Evolutionary conservation across 768 basidiomycete genomes (phyloP), one percentile per base, ranked within the genome.

Genomic region (Piloderma croceum): DNA sequence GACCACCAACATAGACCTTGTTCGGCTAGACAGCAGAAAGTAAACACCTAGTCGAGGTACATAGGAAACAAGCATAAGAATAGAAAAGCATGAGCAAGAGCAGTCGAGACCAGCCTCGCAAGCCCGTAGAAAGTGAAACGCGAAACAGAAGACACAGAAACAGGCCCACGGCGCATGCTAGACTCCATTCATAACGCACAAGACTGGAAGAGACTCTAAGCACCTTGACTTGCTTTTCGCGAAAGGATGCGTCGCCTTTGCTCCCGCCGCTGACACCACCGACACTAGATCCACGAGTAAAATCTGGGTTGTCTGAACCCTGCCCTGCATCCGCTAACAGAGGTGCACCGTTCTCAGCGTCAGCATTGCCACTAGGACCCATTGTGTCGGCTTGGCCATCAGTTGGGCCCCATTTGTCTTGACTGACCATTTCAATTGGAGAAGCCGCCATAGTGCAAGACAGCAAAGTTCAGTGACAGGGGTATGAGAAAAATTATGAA

Each of bases 1-100:
- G 75, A 49, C 88, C 87, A 58, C 89, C 89, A 58, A 92, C 79
- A 61, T 92, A 92, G 62, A 92, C 82, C 69, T 92, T 92, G 69
- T 89, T 90, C 69, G 87, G 83, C 87, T 90, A 76, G 69, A 72
- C 69, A 70, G 74, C 71, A 76, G 67, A 78, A 71, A 62, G 74
- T 81, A 69, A 81, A 79, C 78, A 79, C 76, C 68, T 65, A 69
- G 73, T 60, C 60, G 61, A 68, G 66, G 74, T 67, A 71, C 61
- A 67, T 61, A 57, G 70, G 69, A 69, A 67, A 73, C 56, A 62
- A 67, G 59, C 69, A 72, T 62, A 68, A 64, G 65, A 62, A 61
- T 60, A 66, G 63, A 31, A 42, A 39, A 49, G 47, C 58, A 64
- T 56, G 54, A 66, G 65, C 54, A 58, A 45, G 42, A 61, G 54